Base-by-base conservation (phyloP, 129 eudicot genomes). In the Helianthus tuberosus region DNA sequence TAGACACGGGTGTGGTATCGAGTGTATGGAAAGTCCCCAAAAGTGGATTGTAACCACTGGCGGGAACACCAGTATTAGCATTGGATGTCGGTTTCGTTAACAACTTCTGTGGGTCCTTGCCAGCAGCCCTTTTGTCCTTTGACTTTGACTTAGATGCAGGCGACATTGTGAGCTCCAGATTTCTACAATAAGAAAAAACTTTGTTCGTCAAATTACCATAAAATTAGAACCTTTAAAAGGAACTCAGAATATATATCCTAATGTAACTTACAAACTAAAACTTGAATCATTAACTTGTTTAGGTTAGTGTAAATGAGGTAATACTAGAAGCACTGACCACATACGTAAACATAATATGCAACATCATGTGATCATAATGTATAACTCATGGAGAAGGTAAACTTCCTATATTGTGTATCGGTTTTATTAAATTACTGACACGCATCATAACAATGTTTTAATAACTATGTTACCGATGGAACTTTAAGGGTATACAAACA, bases 31-130 rank as follows among this genome's bases (percentile, higher is more conserved):
- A 89, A 69, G 92, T 89, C 61, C 96, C 96, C 46, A 76, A 66
- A 23, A 86, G 82, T 17, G 96, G 96, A 71, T 89, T 89, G 85
- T 89, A 89, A 47, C 90, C 96, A 76, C 96, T 82, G 20, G 89
- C 72, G 12, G 89, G 88, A 67, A 70, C 77, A 51, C 83, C 80
- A 49, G 84, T 47, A 29, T 52, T 82, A 4, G 27, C 82, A 74
- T 66, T 88, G 12, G 83, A 80, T 60, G 82, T 74, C 74, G 86
- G 69, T 79, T 89, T 86, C 6, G 77, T 81, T 80, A 89, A 73
- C 25, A 79, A 59, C 83, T 89, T 89, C 11, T 69, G 84, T 15
- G 80, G 80, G 53, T 89, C 91, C 84, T 89, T 89, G 63, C 69
- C 82, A 70, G 88, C 68, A 57, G 88, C 76, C 78, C 85, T 86